Evolutionary conservation across 331 rosid genomes (phyloP).

Genomic region (Quercus phellos): DNA sequence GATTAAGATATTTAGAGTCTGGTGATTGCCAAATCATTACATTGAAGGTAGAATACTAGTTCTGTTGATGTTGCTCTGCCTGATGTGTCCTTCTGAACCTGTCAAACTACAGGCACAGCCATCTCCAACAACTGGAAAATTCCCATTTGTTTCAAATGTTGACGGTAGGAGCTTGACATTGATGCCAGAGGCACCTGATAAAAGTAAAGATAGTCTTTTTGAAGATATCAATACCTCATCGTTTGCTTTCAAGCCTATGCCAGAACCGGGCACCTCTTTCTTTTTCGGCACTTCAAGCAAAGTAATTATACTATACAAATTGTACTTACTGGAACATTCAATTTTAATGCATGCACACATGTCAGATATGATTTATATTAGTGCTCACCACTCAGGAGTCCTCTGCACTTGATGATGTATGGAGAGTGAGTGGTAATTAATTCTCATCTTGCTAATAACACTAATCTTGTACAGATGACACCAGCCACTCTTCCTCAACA

Average conservation of each 20-base stretch:
- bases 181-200: constrained; percentile 41
- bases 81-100: constrained; percentile 34
- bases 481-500: constrained; percentile 45
- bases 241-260: constrained; percentile 72
- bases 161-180: constrained; percentile 29
- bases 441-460: constrained; percentile 13
- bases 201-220: constrained; percentile 34
- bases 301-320: constrained; percentile 38
- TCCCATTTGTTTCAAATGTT: constrained; percentile 48
- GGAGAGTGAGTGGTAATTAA: constrained; percentile 1
- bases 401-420: constrained; percentile 6
- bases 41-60: constrained; percentile 1
- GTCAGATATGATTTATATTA: neutral
- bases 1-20: neutral
- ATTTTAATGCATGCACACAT: neutral
- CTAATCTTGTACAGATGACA: constrained; percentile 43
- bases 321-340: neutral
- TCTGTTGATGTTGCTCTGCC: constrained; percentile 9
- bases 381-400: constrained; percentile 11
- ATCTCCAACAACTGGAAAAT: constrained; percentile 94
- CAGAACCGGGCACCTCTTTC: constrained; percentile 52
- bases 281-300: constrained; percentile 53
- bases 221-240: constrained; percentile 41
- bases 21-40: neutral
- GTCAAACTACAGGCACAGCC: constrained; percentile 73